Base-by-base conservation (phyloP, 2,329 filamentous ascomycete genomes). In the Arthrocladium fulminans region DNA sequence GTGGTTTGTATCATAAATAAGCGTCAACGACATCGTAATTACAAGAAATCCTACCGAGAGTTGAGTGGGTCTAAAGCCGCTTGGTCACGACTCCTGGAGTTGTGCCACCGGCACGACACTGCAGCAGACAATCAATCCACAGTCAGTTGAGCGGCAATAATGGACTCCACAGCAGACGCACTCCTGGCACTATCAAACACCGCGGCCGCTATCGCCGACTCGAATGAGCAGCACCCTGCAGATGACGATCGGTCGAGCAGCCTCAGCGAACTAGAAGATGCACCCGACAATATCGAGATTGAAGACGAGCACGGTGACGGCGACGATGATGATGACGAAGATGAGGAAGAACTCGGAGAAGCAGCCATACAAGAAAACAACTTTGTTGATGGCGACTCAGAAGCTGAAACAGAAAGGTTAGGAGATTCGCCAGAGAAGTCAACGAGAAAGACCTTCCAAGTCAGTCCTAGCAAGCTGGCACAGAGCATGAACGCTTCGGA, bases 321-420 rank as follows among this genome's bases (percentile, higher is more conserved):
- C 42, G 68, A 68, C 2, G 68, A 68, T 10, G 70, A 84, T 46
- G 77, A 32, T 3, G 39, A 44, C 10, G 40, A 38, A 3, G 29
- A 19, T 12, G 17, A 47, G 2, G 27, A 32, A 5, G 45, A 48
- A 10, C 32, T 39, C 4, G 15, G 86, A 23, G 52, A 58, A 23
- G 50, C 55, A 41, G 54, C 52, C 7, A 55, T 55, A 12, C 59
- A 59, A 25, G 53, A 55, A 72, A 75, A 56, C 78, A 72, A 57
- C 71, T 76, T 79, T 50, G 79, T 80, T 25, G 78, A 82, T 45
- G 75, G 76, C 48, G 81, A 85, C 59, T 84, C 89, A 2, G 90
- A 97, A 67, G 90, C 90, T 27, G 90, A 96, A 68, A 97, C 90
- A 1, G 89, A 96, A 68, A 83, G 92, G 51, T 76, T 98, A 51